These are phyloP conservation scores for Acer yangbiense DNA, from an alignment of 345 rosid genomes.

Conservation along the genomic window DNA sequence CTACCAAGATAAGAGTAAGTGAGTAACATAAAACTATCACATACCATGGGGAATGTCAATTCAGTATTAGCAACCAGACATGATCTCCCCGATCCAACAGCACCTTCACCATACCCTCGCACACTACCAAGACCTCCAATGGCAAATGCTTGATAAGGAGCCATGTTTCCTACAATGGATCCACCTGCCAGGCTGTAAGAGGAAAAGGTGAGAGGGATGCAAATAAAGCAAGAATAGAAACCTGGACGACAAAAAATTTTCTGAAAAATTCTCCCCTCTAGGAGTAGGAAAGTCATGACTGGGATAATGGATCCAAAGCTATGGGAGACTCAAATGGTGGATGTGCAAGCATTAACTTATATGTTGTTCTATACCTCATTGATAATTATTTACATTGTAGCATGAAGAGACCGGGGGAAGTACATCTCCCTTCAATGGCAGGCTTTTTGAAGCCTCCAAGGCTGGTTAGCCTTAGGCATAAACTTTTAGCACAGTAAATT, in stretches of 20 bases:
- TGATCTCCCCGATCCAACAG: constrained; percentile 92
- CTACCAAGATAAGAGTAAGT: neutral
- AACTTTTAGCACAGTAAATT: neutral
- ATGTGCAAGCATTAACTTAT: neutral
- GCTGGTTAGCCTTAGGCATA: neutral
- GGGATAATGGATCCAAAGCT: neutral
- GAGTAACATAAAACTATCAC: constrained; percentile 12
- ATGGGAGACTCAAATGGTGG: neutral
- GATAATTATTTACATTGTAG: neutral
- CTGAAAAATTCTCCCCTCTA: neutral
- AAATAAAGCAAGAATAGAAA: constrained; percentile 15
- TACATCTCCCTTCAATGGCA: neutral
- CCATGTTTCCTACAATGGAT: constrained; percentile 98
- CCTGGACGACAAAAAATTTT: neutral
- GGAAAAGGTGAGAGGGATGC: constrained; percentile 32
- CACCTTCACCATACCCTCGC: constrained; percentile 95
- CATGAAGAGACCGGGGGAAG: neutral
- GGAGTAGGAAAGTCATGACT: neutral
- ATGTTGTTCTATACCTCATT: neutral
- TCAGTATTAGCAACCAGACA: constrained; percentile 88
- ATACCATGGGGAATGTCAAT: constrained; percentile 81
- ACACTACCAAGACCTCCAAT: constrained; percentile 90
- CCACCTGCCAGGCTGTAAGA: constrained; percentile 86
- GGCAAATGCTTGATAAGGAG: constrained; percentile 98
- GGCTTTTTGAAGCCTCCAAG: neutral